phyloP scores from a whole-genome alignment of 352 stramenopile genomes.

The Globisporangium cylindrosporum region DNA sequence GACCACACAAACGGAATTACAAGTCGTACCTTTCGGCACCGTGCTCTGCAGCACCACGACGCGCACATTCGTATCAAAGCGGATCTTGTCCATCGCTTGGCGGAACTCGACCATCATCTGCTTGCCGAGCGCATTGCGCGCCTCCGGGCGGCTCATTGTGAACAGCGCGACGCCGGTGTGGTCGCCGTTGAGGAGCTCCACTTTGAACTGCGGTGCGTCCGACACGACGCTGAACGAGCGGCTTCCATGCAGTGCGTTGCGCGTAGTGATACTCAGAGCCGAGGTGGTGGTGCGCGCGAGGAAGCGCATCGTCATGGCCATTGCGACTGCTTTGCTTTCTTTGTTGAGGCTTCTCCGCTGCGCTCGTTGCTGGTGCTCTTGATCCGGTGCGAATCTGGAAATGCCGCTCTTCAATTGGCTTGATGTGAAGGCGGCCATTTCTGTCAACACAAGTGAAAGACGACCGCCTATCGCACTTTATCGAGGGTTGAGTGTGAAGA shows the following conservation, averaged over 20 bases:
- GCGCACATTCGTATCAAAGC: slow-evolving; percentile 63
- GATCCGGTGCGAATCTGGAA: slow-evolving; percentile 10
- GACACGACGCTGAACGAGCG: slow-evolving; percentile 19
- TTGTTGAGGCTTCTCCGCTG: background rate
- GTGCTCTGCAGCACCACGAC: slow-evolving; percentile 79
- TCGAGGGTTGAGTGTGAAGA: background rate
- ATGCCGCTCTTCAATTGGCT: background rate
- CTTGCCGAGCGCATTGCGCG: slow-evolving; percentile 72
- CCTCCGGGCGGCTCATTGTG: slow-evolving; percentile 71
- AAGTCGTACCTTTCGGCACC: slow-evolving; percentile 44
- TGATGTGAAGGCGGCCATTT: slow-evolving; percentile 10
- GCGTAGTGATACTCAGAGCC: background rate
- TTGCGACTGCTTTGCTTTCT: background rate
- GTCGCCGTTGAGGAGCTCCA: slow-evolving; percentile 59
- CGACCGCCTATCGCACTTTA: slow-evolving; percentile 5
- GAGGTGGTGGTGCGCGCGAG: slow-evolving; percentile 2
- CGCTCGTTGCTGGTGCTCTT: background rate
- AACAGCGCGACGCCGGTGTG: slow-evolving; percentile 65
- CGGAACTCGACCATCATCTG: slow-evolving; percentile 84
- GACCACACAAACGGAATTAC: background rate
- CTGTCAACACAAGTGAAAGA: slow-evolving; percentile 3
- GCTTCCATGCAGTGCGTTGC: background rate
- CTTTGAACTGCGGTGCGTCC: slow-evolving; percentile 41
- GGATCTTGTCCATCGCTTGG: slow-evolving; percentile 60
- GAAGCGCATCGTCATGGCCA: slow-evolving; percentile 15